Evolutionary conservation across 108 stramenopile genomes (phyloP).

Genomic region (Pseudonitzschia delicatissima): DNA sequence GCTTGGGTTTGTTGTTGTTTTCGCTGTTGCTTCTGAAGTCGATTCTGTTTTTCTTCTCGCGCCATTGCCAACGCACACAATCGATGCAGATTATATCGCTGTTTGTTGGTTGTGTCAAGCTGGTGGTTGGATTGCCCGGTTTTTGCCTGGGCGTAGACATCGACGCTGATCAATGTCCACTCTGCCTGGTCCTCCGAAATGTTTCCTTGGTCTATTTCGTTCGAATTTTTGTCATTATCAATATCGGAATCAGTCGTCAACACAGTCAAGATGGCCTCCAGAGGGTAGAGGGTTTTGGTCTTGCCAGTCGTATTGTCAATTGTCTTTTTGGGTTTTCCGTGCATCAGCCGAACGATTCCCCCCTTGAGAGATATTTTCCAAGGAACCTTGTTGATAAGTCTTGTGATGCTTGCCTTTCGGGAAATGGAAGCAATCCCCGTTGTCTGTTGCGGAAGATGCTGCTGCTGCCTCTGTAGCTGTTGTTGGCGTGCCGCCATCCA

Average conservation of each 20-base stretch:
- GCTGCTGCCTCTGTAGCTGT: conserved; percentile 22
- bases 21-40: conserved; percentile 12
- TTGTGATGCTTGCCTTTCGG: too few species aligned
- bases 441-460: conserved; percentile 26
- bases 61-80: conserved; percentile 78
- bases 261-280: conserved; percentile 78
- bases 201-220: neutral
- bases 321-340: conserved; percentile 54
- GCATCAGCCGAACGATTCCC: conserved; percentile 65
- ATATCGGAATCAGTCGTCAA: conserved; percentile 26
- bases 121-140: conserved; percentile 90
- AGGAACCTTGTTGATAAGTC: conserved; percentile 5
- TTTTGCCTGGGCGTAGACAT: conserved; percentile 68
- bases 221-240: neutral
- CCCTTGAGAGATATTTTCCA: conserved; percentile 49
- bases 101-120: conserved; percentile 66
- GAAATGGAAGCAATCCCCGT: neutral
- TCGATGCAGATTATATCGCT: conserved; percentile 84
- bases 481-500: conserved; percentile 26
- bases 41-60: conserved; percentile 48
- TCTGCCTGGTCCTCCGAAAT: conserved; percentile 27
- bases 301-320: conserved; percentile 15
- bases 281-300: conserved; percentile 56
- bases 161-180: conserved; percentile 78
- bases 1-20: conserved; percentile 12